These are phyloP conservation scores for Hypoxylon sp. DNA, from an alignment of 2,329 filamentous ascomycete species.

Conservation along the genomic window DNA sequence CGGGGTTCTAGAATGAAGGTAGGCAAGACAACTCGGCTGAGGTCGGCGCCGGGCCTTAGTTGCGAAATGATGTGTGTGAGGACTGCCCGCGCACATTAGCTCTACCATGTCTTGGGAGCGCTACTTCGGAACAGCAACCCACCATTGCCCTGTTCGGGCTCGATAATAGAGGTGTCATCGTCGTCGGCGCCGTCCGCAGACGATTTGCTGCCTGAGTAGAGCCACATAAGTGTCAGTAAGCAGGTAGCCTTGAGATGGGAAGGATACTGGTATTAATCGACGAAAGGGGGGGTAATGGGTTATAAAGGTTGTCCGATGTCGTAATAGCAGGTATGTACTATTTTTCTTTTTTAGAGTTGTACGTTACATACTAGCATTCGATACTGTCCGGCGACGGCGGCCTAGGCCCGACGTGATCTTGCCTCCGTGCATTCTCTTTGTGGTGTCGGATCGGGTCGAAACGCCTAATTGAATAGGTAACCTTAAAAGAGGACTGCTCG, in stretches of 20 bases:
- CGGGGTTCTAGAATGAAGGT: constrained; percentile 98
- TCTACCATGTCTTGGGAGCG: neutral
- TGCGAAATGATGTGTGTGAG: constrained; percentile 98
- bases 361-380: constrained; percentile 52
- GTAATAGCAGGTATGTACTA: neutral
- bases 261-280: constrained; percentile 9
- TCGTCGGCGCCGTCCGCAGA: constrained; percentile 74
- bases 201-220: constrained; percentile 51
- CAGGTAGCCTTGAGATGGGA: constrained; percentile 2
- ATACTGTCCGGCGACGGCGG: constrained; percentile 51
- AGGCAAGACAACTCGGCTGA: constrained; percentile 93
- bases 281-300: constrained; percentile 1
- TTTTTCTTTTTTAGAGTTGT: constrained; percentile 8
- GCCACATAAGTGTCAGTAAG: constrained; percentile 35
- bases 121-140: constrained; percentile 55
- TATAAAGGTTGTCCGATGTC: neutral
- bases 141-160: constrained; percentile 96
- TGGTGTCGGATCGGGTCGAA: constrained; percentile 16
- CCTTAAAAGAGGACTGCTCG: constrained; percentile 20
- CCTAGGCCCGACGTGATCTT: constrained; percentile 50
- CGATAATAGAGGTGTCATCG: constrained; percentile 84
- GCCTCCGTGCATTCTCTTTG: constrained; percentile 49
- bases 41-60: constrained; percentile 92
- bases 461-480: constrained; percentile 13
- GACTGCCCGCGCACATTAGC: constrained; percentile 68